Evolutionary conservation across 1,139 yeast genomes (phyloP), one percentile per base, ranked within the genome.

Genomic region (Scheffersomyces illinoinensis): DNA sequence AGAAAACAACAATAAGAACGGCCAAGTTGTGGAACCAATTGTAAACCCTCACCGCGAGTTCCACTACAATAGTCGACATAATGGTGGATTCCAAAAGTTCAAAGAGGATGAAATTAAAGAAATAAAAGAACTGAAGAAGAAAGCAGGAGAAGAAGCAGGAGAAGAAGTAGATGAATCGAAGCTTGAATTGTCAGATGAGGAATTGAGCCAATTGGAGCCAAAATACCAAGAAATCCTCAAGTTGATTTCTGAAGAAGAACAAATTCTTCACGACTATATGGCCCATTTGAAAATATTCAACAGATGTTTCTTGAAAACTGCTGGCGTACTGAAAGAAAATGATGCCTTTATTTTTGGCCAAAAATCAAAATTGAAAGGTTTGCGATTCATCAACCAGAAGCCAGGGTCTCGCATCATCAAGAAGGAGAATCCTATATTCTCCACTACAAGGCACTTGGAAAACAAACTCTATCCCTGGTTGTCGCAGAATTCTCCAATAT

Each of bases 381-480:
- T 48, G n/a, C 23, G n/a, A n/a, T 48, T 48, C 51, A 20, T 24
- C 14, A 14, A 33, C 10, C 26, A 48, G 21, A 24, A 48, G 8
- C 51, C 51, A 18, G 26, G n/a, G 21, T n/a, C n/a, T 24, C n/a
- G 26, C 3, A 20, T 48, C 17, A 14, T 17, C 7, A 20, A 48
- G 24, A 48, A 48, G 26, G n/a, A 48, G 6, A 48, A 10, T 2
- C 18, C 17, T 7, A n/a, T 17, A 12, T 48, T 20, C 24, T 48
- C 51, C 2, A 48, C 8, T 48, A 20, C 24, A 21, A 48, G 24
- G n/a, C 51, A 48, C 26, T n/a, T 48, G 24, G 51, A 48, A 24
- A 48, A 20, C 24, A 24, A 20, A 20, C n/a, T 48, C 24, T 72
- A 64, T 59, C 77, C 78, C 1, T 74, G 76, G 71, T 59, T 74